Evolutionary conservation across 2,329 filamentous ascomycete genomes (phyloP).

Genomic region (Arthroderma sp.): DNA sequence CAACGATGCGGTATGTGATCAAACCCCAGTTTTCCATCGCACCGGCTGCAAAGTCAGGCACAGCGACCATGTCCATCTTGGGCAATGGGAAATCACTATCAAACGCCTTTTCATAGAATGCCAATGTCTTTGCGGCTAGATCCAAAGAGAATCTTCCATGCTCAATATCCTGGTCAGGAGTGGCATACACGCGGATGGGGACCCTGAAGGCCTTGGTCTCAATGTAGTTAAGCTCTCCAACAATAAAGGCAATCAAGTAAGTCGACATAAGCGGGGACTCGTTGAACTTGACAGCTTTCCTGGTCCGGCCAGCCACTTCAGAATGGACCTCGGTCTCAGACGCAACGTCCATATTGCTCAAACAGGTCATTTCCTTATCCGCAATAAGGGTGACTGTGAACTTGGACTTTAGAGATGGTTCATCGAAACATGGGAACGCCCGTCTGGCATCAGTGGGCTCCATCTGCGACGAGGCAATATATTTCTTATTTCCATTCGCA

Average conservation of each 20-base stretch:
- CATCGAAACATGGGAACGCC: constrained; percentile 93
- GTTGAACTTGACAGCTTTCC: constrained; percentile 84
- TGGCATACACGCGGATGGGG: constrained; percentile 86
- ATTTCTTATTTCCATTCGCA: constrained; percentile 61
- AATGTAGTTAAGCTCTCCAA: constrained; percentile 86
- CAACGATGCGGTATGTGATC: constrained; percentile 86
- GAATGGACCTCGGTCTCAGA: constrained; percentile 62
- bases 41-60: constrained; percentile 88
- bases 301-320: constrained; percentile 47
- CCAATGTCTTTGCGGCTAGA: constrained; percentile 75
- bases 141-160: constrained; percentile 84
- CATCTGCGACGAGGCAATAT: constrained; percentile 88
- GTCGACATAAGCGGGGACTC: constrained; percentile 90
- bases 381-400: constrained; percentile 86
- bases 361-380: constrained; percentile 76
- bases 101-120: constrained; percentile 93
- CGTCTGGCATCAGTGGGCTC: constrained; percentile 87
- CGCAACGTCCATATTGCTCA: constrained; percentile 94
- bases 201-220: constrained; percentile 86
- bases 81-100: constrained; percentile 74
- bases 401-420: constrained; percentile 82
- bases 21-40: constrained; percentile 99
- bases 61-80: constrained; percentile 94
- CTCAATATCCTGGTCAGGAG: constrained; percentile 77
- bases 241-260: constrained; percentile 85